phyloP scores from a whole-genome alignment of 1,139 yeast genomes.

The Geotrichum restrictum region DNA sequence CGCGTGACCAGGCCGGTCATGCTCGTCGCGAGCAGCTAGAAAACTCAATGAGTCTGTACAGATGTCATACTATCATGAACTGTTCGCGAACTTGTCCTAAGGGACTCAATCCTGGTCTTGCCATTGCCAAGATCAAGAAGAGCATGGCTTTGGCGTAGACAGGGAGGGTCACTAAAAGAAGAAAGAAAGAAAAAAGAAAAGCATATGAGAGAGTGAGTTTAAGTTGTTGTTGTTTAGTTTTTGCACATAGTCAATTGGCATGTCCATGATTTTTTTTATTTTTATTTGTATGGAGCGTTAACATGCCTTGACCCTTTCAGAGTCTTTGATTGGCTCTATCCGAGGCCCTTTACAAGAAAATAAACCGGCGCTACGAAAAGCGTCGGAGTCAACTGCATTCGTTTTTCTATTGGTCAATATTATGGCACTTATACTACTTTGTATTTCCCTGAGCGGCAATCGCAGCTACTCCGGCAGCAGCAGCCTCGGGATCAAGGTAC shows the following conservation, averaged over 20 bases:
- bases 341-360: too few species aligned
- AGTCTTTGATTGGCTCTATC: too few species aligned
- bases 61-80: slow-evolving; percentile 99
- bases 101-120: slow-evolving; percentile 97
- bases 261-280: too few species aligned
- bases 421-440: slow-evolving; percentile 48
- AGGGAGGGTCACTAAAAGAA: neutral
- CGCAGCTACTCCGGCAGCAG: slow-evolving; percentile 99
- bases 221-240: neutral
- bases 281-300: too few species aligned
- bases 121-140: slow-evolving; percentile 96
- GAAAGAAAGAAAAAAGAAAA: neutral
- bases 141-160: slow-evolving; percentile 60
- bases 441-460: slow-evolving; percentile 92
- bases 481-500: slow-evolving; percentile 99
- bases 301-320: too few species aligned
- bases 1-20: slow-evolving; percentile 87
- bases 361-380: too few species aligned
- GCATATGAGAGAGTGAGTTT: neutral
- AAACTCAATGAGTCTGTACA: slow-evolving; percentile 94
- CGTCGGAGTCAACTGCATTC: neutral
- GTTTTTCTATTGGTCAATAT: neutral
- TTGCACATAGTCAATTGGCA: neutral
- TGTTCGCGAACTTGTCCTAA: slow-evolving; percentile 98
- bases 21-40: slow-evolving; percentile 85